Percentiles rank a stretch among this genome's conserved stretches.
Evolutionary conservation across 305 asterid species (phyloP).

Genomic region (Fraxinus xanthoxyloides): DNA sequence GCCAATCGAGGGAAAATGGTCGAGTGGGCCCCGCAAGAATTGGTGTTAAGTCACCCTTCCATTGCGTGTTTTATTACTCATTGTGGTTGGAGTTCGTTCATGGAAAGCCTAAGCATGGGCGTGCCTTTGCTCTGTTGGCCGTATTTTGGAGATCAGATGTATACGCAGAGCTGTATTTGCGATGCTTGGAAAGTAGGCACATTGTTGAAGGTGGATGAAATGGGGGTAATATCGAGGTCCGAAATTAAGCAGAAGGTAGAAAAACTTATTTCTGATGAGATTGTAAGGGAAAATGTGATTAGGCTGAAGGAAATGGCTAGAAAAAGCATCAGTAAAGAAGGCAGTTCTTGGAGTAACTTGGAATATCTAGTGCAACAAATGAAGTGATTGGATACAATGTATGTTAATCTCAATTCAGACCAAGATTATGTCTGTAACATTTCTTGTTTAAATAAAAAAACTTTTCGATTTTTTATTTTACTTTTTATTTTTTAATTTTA

Average conservation of each 20-base stretch:
- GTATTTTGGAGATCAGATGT: conserved; percentile 60
- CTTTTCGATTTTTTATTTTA: fast-evolving
- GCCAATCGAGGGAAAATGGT: conserved; percentile 38
- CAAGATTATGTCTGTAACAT: background rate
- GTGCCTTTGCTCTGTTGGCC: conserved; percentile 68
- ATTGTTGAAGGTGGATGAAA: conserved; percentile 25
- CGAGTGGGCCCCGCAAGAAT: conserved; percentile 66
- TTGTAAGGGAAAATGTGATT: conserved; percentile 30
- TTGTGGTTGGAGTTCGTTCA: conserved; percentile 56
- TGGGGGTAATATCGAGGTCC: conserved; percentile 36
- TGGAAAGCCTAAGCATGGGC: conserved; percentile 58
- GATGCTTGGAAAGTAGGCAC: conserved; percentile 51
- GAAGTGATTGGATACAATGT: conserved; percentile 10
- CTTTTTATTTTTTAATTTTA: too few relatives aligned
- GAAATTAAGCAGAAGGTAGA: conserved; percentile 40
- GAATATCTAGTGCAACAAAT: conserved; percentile 30
- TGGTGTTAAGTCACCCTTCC: conserved; percentile 43
- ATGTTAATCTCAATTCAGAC: background rate
- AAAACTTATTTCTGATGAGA: conserved; percentile 24
- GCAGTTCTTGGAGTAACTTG: conserved; percentile 33
- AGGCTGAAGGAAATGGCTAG: conserved; percentile 36
- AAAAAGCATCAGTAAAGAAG: conserved; percentile 33
- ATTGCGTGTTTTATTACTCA: conserved; percentile 49
- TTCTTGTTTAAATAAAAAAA: background rate
- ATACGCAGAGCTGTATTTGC: conserved; percentile 40